Percentiles rank a stretch among this genome's conserved stretches.
phyloP scores from a whole-genome alignment of 345 rosid species.

The Litchi chinensis region DNA sequence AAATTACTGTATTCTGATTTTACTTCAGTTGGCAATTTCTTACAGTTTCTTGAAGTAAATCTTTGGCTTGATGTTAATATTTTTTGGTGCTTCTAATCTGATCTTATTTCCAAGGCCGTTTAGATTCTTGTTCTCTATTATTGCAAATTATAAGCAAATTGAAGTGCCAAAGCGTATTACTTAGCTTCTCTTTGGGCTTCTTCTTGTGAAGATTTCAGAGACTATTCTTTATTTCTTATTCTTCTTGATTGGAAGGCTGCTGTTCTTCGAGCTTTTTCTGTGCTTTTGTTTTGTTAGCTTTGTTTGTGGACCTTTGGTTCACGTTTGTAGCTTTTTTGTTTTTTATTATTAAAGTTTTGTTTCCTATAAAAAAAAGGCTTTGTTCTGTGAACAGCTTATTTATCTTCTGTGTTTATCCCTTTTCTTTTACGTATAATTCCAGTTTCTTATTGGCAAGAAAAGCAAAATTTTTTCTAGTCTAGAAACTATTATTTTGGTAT shows the following conservation, averaged over 20 bases:
- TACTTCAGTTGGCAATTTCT: background rate
- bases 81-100: background rate
- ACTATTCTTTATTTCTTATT: too few relatives aligned
- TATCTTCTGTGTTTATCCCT: background rate
- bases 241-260: too few relatives aligned
- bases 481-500: constrained; percentile 18
- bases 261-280: too few relatives aligned
- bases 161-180: too few relatives aligned
- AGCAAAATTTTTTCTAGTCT: background rate
- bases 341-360: too few relatives aligned
- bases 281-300: too few relatives aligned
- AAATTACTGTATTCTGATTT: background rate
- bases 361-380: too few relatives aligned
- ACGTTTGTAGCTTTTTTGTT: too few relatives aligned
- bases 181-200: too few relatives aligned
- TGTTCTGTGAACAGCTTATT: too few relatives aligned
- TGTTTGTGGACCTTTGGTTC: too few relatives aligned
- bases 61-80: background rate
- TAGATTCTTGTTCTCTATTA: background rate
- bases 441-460: background rate
- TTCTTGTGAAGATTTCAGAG: too few relatives aligned
- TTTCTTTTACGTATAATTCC: background rate
- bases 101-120: background rate
- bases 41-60: background rate
- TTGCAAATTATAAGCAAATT: background rate